A percentile compares a stretch with the other conserved stretches of the same genome.
Conservation (phyloP, 768 basidiomycete species). For the Tulasnella sp. region DNA sequence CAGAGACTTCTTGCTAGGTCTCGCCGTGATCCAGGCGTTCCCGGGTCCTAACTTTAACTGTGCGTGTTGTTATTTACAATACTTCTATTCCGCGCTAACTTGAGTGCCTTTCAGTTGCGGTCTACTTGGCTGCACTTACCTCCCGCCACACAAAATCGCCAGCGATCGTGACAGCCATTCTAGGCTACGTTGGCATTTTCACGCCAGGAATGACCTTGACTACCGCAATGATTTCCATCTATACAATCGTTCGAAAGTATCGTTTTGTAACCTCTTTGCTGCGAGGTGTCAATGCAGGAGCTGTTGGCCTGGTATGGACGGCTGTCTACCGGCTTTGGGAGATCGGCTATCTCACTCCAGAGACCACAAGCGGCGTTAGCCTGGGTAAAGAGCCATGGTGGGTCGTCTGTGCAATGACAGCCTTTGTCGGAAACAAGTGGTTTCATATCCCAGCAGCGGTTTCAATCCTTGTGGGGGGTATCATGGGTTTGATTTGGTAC, state of each 20-base stretch:
- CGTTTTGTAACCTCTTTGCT: constrained; percentile 17
- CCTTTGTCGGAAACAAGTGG: constrained; percentile 2
- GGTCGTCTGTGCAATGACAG: neutral
- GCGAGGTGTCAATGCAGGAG: constrained; percentile 14
- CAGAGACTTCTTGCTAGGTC: constrained; percentile 41
- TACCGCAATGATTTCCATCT: neutral
- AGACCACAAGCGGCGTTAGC: neutral
- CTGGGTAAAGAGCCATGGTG: constrained; percentile 11
- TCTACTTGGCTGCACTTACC: constrained; percentile 39
- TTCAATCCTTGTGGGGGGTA: neutral
- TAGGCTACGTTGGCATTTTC: constrained; percentile 6
- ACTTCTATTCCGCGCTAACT: too few relatives aligned
- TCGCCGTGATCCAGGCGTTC: constrained; percentile 38
- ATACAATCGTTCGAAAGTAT: neutral
- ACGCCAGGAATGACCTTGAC: neutral
- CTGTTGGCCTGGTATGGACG: constrained; percentile 15
- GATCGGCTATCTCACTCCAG: constrained; percentile 9
- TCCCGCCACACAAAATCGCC: neutral
- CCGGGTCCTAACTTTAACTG: constrained; percentile 47
- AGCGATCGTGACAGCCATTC: neutral
- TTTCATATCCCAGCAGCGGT: constrained; percentile 1
- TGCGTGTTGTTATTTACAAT: constrained; percentile 13
- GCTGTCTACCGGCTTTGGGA: constrained; percentile 16
- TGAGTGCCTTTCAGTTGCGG: too few relatives aligned
- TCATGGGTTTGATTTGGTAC: constrained; percentile 3